Conservation (phyloP, 495 filamentous ascomycete species). For the Hypoxylon intermedium region DNA sequence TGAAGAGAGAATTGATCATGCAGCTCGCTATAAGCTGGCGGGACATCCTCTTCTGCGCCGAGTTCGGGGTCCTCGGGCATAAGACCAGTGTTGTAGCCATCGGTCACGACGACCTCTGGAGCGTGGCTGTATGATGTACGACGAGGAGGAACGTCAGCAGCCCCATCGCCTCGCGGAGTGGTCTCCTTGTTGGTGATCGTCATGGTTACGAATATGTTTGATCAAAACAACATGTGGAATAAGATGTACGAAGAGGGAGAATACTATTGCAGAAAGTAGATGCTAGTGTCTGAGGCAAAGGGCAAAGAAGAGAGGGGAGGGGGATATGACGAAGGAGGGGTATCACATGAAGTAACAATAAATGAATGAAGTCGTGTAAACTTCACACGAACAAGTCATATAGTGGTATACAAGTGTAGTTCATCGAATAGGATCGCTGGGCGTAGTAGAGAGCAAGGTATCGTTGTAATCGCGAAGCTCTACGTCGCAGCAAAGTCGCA, state of each 20-base stretch:
- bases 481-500: slow-evolving; percentile 3
- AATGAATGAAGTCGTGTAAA: slow-evolving; percentile 6
- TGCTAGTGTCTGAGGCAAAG: not conserved
- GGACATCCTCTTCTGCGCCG: slow-evolving; percentile 44
- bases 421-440: slow-evolving; percentile 3
- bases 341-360: slow-evolving; percentile 35
- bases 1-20: slow-evolving; percentile 56
- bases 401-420: slow-evolving; percentile 1
- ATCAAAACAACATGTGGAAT: slow-evolving; percentile 16
- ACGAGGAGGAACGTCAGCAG: not conserved
- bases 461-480: slow-evolving; percentile 16
- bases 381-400: slow-evolving; percentile 8
- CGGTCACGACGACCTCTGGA: slow-evolving; percentile 19
- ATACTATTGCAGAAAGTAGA: not conserved
- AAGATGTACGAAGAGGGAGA: not conserved
- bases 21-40: slow-evolving; percentile 54
- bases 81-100: slow-evolving; percentile 20
- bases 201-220: slow-evolving; percentile 11
- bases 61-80: slow-evolving; percentile 40
- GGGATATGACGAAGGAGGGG: slow-evolving; percentile 31
- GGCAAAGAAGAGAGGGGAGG: slow-evolving; percentile 12
- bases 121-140: slow-evolving; percentile 25
- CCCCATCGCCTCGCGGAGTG: not conserved
- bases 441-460: not conserved
- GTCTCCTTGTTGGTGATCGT: slow-evolving; percentile 28